Conservation (phyloP, 495 filamentous ascomycete species). For the Penicillium atrosanguineum region DNA sequence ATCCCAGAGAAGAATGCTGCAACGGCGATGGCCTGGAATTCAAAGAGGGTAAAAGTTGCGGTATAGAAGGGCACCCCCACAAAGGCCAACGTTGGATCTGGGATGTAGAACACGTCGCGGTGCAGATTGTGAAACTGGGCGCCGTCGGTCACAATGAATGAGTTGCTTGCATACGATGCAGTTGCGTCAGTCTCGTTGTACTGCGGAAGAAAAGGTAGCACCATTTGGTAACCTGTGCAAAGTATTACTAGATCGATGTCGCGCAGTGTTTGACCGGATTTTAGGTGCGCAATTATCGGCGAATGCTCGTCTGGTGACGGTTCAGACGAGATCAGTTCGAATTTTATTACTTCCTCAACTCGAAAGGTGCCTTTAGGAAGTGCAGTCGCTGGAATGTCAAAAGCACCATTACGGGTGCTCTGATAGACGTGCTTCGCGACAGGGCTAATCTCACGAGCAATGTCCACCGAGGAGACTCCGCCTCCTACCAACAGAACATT, state of each 20-base stretch:
- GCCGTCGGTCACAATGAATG: slow-evolving; percentile 60
- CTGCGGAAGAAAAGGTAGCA: slow-evolving; percentile 54
- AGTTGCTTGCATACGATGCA: slow-evolving; percentile 41
- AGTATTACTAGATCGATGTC: slow-evolving; percentile 55
- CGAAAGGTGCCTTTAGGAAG: slow-evolving; percentile 49
- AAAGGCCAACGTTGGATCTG: slow-evolving; percentile 59
- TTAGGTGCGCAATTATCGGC: slow-evolving; percentile 34
- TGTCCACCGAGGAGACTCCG: slow-evolving; percentile 59
- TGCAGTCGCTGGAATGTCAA: slow-evolving; percentile 48
- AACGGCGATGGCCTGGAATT: slow-evolving; percentile 61
- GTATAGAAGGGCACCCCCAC: slow-evolving; percentile 60
- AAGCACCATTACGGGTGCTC: slow-evolving; percentile 54
- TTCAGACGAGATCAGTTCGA: slow-evolving; percentile 17
- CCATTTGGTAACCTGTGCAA: slow-evolving; percentile 65
- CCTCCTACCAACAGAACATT: slow-evolving; percentile 60
- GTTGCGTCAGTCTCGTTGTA: slow-evolving; percentile 37
- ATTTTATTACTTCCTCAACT: slow-evolving; percentile 47
- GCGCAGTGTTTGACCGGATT: slow-evolving; percentile 41
- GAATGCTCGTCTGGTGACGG: slow-evolving; percentile 34
- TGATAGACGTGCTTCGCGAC: slow-evolving; percentile 55
- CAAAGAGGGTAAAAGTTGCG: slow-evolving; percentile 62
- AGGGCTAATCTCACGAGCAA: slow-evolving; percentile 53
- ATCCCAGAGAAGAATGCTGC: slow-evolving; percentile 55
- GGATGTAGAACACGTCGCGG: slow-evolving; percentile 66
- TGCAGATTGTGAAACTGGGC: slow-evolving; percentile 65